Base-by-base conservation (phyloP, 2,329 filamentous ascomycete genomes). In the Pseudopyricularia javanii region DNA sequence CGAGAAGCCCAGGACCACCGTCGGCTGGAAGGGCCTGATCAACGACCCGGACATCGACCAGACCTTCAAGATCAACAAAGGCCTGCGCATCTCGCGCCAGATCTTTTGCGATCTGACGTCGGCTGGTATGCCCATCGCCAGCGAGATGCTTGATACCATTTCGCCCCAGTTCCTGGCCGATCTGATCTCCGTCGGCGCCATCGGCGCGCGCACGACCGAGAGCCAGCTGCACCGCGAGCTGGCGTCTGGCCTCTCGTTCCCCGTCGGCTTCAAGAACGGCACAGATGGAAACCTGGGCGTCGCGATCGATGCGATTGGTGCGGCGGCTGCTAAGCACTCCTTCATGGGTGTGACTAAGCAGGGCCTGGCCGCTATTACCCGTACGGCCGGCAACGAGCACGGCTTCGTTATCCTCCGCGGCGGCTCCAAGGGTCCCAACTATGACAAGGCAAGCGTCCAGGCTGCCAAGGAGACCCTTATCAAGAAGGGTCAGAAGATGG, bases 21-120 rank as follows among this genome's bases (percentile, higher is more conserved):
- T 98, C 28, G 93, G 93, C 60, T 98, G 93, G 93, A 98, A 98
- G 75, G 93, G 93, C 50, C 75, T 98, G 62, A 95, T 98, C 74
- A 97, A 98, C 68, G 93, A 98, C 70, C 93, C 93, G 2, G 91
- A 97, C 64, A 95, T 98, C 65, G 91, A 97, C 70, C 91, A 95
- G 68, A 93, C 86, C 70, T 97, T 95, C 85, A 84, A 96, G 73
- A 97, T 98, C 74, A 97, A 97, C 78, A 97, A 97, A 77, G 93
- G 93, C 20, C 72, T 98, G 63, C 83, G 88, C 50, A 75, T 90
- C 53, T 88, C 89, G 53, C 80, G 93, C 60, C 85, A 97, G 70
- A 79, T 98, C 66, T 97, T 96, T 70, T 85, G 94, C 57, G 90
- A 97, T 67, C 75, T 98, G 60, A 97, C 91, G 0, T 76, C 81